Evolutionary conservation across 352 stramenopile species (phyloP).

Genomic region (Phytophthora cactorum): DNA sequence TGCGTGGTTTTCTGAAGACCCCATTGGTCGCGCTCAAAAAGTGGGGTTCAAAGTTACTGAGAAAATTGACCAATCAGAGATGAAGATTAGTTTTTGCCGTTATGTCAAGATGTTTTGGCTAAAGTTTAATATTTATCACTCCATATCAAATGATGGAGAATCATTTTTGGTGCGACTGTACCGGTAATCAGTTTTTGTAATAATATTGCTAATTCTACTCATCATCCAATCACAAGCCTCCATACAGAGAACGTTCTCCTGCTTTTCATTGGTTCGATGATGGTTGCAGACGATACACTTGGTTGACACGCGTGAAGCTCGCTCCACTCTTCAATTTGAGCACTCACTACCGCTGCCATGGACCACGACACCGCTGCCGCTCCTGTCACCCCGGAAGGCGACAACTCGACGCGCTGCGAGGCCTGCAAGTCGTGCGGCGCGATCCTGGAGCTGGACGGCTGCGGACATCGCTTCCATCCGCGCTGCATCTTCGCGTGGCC

Average conservation of each 20-base stretch:
- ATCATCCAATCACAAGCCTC: background rate
- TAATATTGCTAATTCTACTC: too few relatives aligned
- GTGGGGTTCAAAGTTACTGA: too few relatives aligned
- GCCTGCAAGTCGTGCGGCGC: conserved; percentile 76
- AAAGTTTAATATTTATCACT: too few relatives aligned
- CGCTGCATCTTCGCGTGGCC: conserved; percentile 80
- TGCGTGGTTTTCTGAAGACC: too few relatives aligned
- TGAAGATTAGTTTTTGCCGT: too few relatives aligned
- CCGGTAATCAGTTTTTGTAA: too few relatives aligned
- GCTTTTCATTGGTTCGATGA: background rate
- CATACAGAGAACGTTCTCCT: background rate
- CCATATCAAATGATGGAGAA: too few relatives aligned
- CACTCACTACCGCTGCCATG: background rate
- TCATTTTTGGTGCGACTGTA: too few relatives aligned
- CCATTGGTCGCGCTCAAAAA: too few relatives aligned
- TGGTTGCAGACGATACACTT: too few relatives aligned
- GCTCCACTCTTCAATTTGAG: background rate
- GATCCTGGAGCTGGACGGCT: conserved; percentile 69
- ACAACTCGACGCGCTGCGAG: conserved; percentile 70
- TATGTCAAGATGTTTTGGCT: too few relatives aligned
- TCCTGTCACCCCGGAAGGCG: conserved; percentile 5
- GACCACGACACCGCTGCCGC: background rate
- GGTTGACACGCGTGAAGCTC: background rate
- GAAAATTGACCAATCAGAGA: too few relatives aligned
- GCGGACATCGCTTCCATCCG: conserved; percentile 80